Conservation (phyloP, 345 rosid genomes). For the Eucalyptus guilfoylei region DNA sequence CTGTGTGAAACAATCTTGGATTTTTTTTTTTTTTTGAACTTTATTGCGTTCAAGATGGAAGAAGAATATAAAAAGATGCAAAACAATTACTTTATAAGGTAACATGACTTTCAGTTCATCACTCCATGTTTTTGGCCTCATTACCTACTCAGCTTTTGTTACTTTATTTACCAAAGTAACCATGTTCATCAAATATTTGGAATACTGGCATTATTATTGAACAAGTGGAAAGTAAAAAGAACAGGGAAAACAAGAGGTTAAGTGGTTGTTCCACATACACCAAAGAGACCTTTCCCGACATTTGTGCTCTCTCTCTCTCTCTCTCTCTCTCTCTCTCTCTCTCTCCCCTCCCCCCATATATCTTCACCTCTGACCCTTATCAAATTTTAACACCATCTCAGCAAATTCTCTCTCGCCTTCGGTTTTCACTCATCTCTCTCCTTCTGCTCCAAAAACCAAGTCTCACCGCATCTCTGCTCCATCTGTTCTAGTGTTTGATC, state of each 20-base stretch:
- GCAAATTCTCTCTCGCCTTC: neutral
- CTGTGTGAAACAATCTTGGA: neutral
- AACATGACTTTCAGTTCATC: neutral
- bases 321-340: neutral
- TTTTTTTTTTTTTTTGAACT: neutral
- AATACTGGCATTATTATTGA: neutral
- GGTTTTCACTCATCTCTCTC: neutral
- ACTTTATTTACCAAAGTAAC: neutral
- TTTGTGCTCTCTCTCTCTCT: slow-evolving; percentile 1
- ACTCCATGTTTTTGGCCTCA: neutral
- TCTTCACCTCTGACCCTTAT: neutral
- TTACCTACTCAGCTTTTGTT: neutral
- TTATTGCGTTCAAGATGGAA: neutral
- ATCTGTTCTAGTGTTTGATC: neutral
- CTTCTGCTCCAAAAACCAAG: neutral
- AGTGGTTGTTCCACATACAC: neutral
- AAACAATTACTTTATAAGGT: neutral
- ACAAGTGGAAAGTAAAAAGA: neutral
- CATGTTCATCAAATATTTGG: neutral
- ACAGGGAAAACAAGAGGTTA: neutral
- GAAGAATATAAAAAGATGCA: neutral
- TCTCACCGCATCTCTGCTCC: neutral
- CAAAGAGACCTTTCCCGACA: slow-evolving; percentile 13
- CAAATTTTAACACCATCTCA: neutral
- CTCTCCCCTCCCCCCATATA: neutral